Evolutionary conservation across 2,329 filamentous ascomycete genomes (phyloP).

Genomic region (Cytospora chrysosperma): DNA sequence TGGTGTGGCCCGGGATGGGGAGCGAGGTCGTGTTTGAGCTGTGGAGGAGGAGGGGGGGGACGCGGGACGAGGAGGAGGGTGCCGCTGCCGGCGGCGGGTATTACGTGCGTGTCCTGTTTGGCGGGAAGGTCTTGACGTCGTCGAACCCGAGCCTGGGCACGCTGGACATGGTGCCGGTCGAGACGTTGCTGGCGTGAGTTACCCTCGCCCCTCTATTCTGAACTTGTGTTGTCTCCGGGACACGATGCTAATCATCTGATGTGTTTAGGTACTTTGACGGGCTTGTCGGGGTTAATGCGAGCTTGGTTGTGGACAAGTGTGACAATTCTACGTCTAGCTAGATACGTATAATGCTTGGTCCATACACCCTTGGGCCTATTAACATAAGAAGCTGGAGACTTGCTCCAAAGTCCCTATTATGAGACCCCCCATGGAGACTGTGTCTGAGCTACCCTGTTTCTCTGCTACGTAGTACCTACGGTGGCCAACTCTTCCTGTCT

Average conservation of each 20-base stretch:
- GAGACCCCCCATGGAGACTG: too few species aligned
- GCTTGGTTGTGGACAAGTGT: slow-evolving; percentile 36
- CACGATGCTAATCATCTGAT: neutral
- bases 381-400: too few species aligned
- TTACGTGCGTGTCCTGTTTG: slow-evolving; percentile 67
- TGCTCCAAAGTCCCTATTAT: too few species aligned
- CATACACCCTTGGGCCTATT: too few species aligned
- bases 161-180: slow-evolving; percentile 68
- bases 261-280: slow-evolving; percentile 62
- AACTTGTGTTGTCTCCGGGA: neutral
- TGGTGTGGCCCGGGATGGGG: slow-evolving; percentile 87
- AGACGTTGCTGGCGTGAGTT: slow-evolving; percentile 51
- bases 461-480: too few species aligned
- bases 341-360: too few species aligned
- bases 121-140: slow-evolving; percentile 63
- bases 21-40: slow-evolving; percentile 76
- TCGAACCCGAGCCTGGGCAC: slow-evolving; percentile 63
- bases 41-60: slow-evolving; percentile 45
- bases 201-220: too few species aligned
- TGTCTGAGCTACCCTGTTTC: too few species aligned
- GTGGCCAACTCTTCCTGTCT: too few species aligned
- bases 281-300: slow-evolving; percentile 56
- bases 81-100: slow-evolving; percentile 33
- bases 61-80: slow-evolving; percentile 20
- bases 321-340: slow-evolving; percentile 1